These are phyloP conservation scores for Penicillium pancosmium DNA, from an alignment of 495 filamentous ascomycete species.

Conservation along the genomic window DNA sequence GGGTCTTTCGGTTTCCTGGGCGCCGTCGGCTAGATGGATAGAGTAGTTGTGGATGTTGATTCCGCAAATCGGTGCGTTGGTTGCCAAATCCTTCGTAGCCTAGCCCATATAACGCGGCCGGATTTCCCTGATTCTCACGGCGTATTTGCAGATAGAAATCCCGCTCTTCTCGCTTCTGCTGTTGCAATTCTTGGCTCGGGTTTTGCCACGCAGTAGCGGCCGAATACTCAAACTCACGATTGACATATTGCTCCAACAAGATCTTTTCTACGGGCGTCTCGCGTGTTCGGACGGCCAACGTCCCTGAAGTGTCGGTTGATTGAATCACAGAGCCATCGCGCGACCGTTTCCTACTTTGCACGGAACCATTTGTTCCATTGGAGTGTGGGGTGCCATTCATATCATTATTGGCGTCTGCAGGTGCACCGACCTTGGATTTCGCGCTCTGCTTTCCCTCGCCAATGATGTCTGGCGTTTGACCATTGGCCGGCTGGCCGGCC, in stretches of 20 bases:
- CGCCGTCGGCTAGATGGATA: constrained; percentile 76
- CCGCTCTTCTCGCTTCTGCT: constrained; percentile 56
- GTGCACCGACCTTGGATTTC: constrained; percentile 57
- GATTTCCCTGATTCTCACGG: constrained; percentile 54
- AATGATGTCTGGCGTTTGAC: constrained; percentile 40
- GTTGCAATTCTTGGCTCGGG: constrained; percentile 48
- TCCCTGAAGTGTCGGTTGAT: constrained; percentile 30
- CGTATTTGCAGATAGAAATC: constrained; percentile 54
- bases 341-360: constrained; percentile 59
- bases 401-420: constrained; percentile 31
- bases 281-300: constrained; percentile 37
- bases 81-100: constrained; percentile 94
- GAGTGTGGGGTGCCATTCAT: constrained; percentile 35
- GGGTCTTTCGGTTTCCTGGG: constrained; percentile 72
- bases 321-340: constrained; percentile 57
- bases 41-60: constrained; percentile 59
- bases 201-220: constrained; percentile 50
- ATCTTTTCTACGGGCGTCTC: constrained; percentile 55
- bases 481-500: constrained; percentile 33
- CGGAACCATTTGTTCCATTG: constrained; percentile 46
- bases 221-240: constrained; percentile 72
- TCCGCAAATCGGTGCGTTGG: constrained; percentile 67
- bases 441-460: constrained; percentile 61
- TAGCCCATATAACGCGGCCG: constrained; percentile 68
- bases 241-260: constrained; percentile 73